Evolutionary conservation across 176 grass and related monocot genomes (phyloP).

Genomic region (Eremochloa ophiuroides): DNA sequence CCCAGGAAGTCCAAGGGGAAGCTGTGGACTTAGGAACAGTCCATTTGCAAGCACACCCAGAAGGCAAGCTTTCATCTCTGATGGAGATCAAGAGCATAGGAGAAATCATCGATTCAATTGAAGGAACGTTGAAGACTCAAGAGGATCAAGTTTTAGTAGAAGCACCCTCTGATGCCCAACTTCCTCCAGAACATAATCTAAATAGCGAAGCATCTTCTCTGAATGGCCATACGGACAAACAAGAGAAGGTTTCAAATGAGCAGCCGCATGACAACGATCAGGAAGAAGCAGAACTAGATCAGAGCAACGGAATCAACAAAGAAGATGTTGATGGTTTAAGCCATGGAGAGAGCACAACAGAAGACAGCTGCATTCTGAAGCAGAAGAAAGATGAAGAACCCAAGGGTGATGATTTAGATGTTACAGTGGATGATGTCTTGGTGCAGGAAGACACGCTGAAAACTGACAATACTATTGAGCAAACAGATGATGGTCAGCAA

Average conservation of each 20-base stretch:
- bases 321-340: conserved; percentile 15
- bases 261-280: conserved; percentile 5
- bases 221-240: conserved; percentile 23
- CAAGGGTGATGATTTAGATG: conserved; percentile 8
- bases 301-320: conserved; percentile 13
- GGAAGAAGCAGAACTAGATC: conserved; percentile 11
- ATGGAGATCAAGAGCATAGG: conserved; percentile 11
- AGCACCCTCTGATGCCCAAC: conserved; percentile 26
- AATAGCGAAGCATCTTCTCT: conserved; percentile 26
- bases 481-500: too few relatives aligned
- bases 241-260: conserved; percentile 6
- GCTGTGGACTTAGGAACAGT: conserved; percentile 3
- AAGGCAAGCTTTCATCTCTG: conserved; percentile 23
- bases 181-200: conserved; percentile 27
- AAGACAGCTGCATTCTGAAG: conserved; percentile 23
- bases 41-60: conserved; percentile 23
- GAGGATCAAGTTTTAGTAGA: conserved; percentile 40
- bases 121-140: conserved; percentile 37
- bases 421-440: neutral
- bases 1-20: conserved; percentile 46
- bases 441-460: conserved; percentile 13
- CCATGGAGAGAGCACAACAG: conserved; percentile 28
- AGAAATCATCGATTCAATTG: conserved; percentile 18
- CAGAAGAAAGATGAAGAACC: conserved; percentile 20
- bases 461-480: conserved; percentile 19